Percentiles rank a stretch among this genome's conserved stretches.
Evolutionary conservation across 2,329 filamentous ascomycete species (phyloP).

Genomic region (Cladophialophora yegresii): DNA sequence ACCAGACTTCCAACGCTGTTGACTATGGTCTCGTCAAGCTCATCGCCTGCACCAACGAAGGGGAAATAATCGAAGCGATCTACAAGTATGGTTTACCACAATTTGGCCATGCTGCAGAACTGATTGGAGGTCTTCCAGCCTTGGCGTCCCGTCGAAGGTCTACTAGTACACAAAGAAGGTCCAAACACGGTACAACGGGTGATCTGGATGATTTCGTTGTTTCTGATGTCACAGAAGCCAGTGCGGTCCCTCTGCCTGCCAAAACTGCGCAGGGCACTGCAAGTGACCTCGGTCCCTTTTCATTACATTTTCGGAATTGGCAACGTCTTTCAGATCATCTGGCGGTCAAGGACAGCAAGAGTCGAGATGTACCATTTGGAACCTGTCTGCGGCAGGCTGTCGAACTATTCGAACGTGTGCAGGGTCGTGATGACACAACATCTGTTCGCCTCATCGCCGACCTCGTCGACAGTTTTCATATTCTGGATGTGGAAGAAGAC

Average conservation of each 20-base stretch:
- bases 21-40: slow-evolving; percentile 18
- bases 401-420: slow-evolving; percentile 5
- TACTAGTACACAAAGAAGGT: slow-evolving; percentile 11
- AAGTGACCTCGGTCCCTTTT: neutral
- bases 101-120: neutral
- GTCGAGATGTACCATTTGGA: neutral
- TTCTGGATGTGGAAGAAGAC: slow-evolving; percentile 24
- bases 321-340: slow-evolving; percentile 14
- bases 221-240: slow-evolving; percentile 6
- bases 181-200: slow-evolving; percentile 20
- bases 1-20: neutral
- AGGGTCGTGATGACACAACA: neutral
- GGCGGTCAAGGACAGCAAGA: neutral
- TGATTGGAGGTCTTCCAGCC: neutral
- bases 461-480: neutral
- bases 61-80: slow-evolving; percentile 20
- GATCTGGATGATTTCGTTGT: slow-evolving; percentile 28
- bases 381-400: slow-evolving; percentile 1
- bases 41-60: slow-evolving; percentile 10
- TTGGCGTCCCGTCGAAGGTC: neutral
- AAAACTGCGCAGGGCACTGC: neutral
- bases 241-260: neutral
- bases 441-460: slow-evolving; percentile 16
- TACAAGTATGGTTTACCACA: slow-evolving; percentile 20
- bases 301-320: slow-evolving; percentile 13